Percentiles rank a stretch among this genome's conserved stretches.
These are phyloP conservation scores for Terfezia claveryi DNA, from an alignment of 495 filamentous ascomycete genomes.

Conservation along the genomic window DNA sequence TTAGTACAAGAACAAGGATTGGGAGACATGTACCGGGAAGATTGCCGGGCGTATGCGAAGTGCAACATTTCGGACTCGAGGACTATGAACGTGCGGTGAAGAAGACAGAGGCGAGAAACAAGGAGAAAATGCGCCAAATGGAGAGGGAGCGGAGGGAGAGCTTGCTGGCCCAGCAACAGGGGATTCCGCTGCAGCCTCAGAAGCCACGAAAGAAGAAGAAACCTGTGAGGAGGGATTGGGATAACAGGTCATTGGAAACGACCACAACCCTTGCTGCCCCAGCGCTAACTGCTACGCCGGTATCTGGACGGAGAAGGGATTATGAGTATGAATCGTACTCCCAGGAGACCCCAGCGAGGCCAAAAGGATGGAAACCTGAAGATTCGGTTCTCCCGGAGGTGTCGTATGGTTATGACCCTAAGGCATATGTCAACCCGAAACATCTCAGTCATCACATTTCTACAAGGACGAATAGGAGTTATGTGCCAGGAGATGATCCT, in stretches of 20 bases:
- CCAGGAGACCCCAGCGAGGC: conserved; percentile 11
- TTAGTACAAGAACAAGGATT: neutral
- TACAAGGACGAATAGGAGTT: neutral
- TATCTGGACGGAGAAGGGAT: neutral
- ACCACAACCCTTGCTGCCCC: conserved; percentile 2
- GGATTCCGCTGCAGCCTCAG: neutral
- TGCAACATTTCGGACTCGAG: neutral
- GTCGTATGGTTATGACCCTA: conserved; percentile 3
- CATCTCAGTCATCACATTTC: neutral
- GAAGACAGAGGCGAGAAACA: neutral
- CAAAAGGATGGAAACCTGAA: conserved; percentile 12
- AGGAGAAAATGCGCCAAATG: neutral
- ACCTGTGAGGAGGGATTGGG: conserved; percentile 6
- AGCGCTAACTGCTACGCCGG: neutral
- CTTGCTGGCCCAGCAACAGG: neutral
- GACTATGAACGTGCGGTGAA: neutral
- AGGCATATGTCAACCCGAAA: neutral
- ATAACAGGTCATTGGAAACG: conserved; percentile 1
- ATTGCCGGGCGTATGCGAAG: neutral
- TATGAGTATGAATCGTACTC: neutral
- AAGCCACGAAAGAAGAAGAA: neutral
- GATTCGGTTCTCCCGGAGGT: conserved; percentile 7
- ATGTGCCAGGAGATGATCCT: neutral
- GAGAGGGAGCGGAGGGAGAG: neutral
- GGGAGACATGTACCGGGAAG: neutral